Conservation (phyloP, 495 filamentous ascomycete species). For the Daldinia decipiens region DNA sequence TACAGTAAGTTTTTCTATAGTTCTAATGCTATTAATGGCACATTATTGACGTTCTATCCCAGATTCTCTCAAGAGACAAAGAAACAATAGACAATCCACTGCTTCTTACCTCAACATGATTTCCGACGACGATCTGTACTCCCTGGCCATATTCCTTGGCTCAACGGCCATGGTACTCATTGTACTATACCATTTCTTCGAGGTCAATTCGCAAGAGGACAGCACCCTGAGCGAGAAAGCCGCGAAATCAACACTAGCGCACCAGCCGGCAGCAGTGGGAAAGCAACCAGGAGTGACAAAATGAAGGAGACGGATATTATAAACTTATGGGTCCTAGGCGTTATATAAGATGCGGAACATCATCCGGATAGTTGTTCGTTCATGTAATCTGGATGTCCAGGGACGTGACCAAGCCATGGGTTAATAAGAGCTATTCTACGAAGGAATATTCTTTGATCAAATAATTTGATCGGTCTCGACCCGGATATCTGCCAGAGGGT, state of each 20-base stretch:
- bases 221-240: conserved; percentile 39
- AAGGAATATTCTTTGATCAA: background rate
- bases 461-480: background rate
- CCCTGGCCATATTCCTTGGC: conserved; percentile 92
- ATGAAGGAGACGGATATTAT: conserved; percentile 8
- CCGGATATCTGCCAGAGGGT: background rate
- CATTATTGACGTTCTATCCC: conserved; percentile 22
- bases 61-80: conserved; percentile 22
- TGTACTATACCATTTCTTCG: conserved; percentile 95
- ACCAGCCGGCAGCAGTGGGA: conserved; percentile 38
- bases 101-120: conserved; percentile 69
- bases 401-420: background rate
- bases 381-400: background rate
- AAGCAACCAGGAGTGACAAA: conserved; percentile 34
- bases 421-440: background rate
- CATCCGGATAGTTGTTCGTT: background rate
- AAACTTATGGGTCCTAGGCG: background rate
- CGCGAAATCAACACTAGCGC: conserved; percentile 48
- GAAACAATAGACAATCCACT: conserved; percentile 1
- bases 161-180: conserved; percentile 92
- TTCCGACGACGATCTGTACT: conserved; percentile 83
- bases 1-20: conserved; percentile 14
- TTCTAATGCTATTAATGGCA: conserved; percentile 10
- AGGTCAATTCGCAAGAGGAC: conserved; percentile 81
- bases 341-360: conserved; percentile 6